Base-by-base conservation (phyloP, 2,329 filamentous ascomycete species). In the Pseudogymnoascus sp. region DNA sequence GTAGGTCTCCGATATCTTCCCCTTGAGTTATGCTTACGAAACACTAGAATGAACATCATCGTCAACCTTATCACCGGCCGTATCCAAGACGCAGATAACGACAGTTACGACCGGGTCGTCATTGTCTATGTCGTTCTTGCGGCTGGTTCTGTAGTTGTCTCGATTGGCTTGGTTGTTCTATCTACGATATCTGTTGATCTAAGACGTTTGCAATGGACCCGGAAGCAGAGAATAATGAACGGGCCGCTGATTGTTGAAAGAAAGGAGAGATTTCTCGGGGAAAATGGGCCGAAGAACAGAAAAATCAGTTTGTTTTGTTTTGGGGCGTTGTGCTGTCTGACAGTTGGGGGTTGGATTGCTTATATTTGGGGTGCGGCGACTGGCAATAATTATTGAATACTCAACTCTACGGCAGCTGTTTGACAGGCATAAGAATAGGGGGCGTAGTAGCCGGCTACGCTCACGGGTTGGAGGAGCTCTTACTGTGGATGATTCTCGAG, bases 301-400 rank as follows among this genome's bases (percentile, higher is more conserved):
- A 69, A 66, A 60, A 72, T 81, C 9, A 80, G 77, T 11, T 65
- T 77, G 36, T 63, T 67, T 7, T 79, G 78, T 62, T 82, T 84
- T 60, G 69, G 65, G 1, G 70, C 72, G 0, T 66, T 84, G 1
- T 66, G 80, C 0, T 22, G 80, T 3, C 66, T 85, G 41, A 76
- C 82, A 0, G 33, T 82, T 8, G 83, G 84, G 0, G 75, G 75
- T 2, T 84, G 82, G 80, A 71, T 67, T 7, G 82, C 81, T 0
- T 86, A 84, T 69, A 84, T 86, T 64, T 86, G 82, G 82, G 83
- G 84, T 6, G 77, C 82, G 2, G 80, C 79, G 3, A 85, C 81
- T 0, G 80, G 80, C 0, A 77, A 83, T 62, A 79, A 81, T 63
- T 35, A 64, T 30, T 68, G 33, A 59, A 4, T n/a, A 7, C 4